Evolutionary conservation across 805 yeast genomes (phyloP).

Genomic region (Kazachstania martiniae): DNA sequence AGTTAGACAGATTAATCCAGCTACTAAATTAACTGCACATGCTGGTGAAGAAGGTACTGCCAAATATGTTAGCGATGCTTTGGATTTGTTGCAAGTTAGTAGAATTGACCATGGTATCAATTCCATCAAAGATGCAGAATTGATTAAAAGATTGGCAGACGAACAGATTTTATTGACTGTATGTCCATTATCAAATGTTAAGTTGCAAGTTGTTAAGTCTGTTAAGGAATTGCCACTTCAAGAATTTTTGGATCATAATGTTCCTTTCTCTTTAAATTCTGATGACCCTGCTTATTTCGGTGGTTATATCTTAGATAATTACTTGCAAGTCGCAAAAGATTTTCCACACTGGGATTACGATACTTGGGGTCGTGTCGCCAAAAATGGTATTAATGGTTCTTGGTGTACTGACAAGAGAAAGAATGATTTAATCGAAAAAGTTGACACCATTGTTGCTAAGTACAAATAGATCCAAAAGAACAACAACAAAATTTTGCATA

Average conservation of each 20-base stretch:
- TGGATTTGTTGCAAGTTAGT: conserved; percentile 48
- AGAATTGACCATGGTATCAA: conserved; percentile 79
- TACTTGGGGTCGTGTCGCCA: conserved; percentile 56
- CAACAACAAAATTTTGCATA: neutral
- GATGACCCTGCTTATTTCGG: conserved; percentile 81
- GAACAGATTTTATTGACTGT: conserved; percentile 50
- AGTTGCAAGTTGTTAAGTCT: conserved; percentile 60
- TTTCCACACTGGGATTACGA: conserved; percentile 47
- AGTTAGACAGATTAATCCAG: conserved; percentile 38
- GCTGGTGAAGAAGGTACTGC: conserved; percentile 88
- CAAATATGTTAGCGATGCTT: conserved; percentile 46
- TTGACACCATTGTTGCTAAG: conserved; percentile 36
- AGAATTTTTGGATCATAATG: conserved; percentile 46
- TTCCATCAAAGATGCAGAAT: conserved; percentile 41
- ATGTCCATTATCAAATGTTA: conserved; percentile 72
- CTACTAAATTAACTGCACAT: conserved; percentile 65
- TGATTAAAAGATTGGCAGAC: conserved; percentile 47
- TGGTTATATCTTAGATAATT: conserved; percentile 73
- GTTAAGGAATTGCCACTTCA: conserved; percentile 58
- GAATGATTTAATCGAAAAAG: conserved; percentile 33
- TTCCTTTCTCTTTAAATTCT: conserved; percentile 66
- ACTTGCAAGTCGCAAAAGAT: conserved; percentile 49
- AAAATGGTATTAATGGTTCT: conserved; percentile 59
- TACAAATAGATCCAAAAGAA: neutral
- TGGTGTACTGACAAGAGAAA: conserved; percentile 58